These are phyloP conservation scores for Petunia hybrid DNA, from an alignment of 305 asterid genomes.

Conservation along the genomic window DNA sequence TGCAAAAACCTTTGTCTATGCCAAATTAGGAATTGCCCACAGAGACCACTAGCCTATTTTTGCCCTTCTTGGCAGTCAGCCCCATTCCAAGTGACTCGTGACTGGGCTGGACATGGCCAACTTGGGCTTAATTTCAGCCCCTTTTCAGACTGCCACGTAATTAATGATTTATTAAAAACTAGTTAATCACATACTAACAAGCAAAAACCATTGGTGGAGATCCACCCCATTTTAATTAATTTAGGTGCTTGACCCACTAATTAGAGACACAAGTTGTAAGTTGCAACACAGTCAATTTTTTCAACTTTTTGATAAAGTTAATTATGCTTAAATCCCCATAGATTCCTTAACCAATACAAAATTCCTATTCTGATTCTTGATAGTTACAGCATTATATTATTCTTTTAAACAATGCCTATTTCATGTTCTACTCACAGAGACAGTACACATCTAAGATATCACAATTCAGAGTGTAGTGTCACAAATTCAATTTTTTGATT, in stretches of 20 bases:
- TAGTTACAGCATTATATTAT: neutral
- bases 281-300: neutral
- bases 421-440: neutral
- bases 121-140: conserved; percentile 17
- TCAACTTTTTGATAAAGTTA: neutral
- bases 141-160: conserved; percentile 29
- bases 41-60: neutral
- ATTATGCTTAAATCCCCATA: neutral
- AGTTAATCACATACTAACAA: neutral
- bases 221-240: neutral
- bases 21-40: conserved; percentile 36
- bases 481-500: neutral
- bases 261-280: no score
- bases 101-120: conserved; percentile 40
- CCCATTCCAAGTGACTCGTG: conserved; percentile 28
- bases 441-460: neutral
- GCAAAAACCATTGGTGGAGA: conserved; percentile 12
- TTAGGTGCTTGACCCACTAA: neutral
- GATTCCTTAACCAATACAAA: neutral
- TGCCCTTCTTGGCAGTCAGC: conserved; percentile 25
- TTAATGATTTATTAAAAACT: neutral
- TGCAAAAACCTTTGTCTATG: conserved; percentile 24
- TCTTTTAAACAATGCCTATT: neutral
- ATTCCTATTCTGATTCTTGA: neutral
- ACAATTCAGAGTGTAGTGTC: neutral